Evolutionary conservation across 2,329 filamentous ascomycete genomes (phyloP).

Genomic region (Pyricularia pennisetigena): DNA sequence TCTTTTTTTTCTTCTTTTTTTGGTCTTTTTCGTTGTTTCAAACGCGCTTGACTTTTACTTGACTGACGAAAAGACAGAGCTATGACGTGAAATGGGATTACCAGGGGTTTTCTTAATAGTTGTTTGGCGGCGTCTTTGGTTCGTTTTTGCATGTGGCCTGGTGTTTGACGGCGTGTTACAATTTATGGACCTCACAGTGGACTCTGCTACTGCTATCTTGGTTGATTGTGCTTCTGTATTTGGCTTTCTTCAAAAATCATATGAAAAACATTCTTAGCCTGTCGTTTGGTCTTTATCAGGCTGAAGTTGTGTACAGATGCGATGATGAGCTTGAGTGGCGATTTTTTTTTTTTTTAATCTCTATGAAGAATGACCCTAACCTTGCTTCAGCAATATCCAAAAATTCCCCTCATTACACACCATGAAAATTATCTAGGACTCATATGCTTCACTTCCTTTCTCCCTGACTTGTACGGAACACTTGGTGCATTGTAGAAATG

Average conservation of each 20-base stretch:
- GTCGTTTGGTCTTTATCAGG: too few species aligned
- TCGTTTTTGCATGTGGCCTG: constrained; percentile 4
- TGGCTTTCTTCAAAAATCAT: background rate
- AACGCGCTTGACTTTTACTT: background rate
- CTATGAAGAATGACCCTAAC: too few species aligned
- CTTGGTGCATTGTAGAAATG: background rate
- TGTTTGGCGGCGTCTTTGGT: background rate
- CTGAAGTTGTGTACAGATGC: too few species aligned
- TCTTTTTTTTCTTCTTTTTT: background rate
- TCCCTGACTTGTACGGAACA: too few species aligned
- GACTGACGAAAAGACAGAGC: background rate
- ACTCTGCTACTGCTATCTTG: background rate
- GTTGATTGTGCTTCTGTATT: background rate
- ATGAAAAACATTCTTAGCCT: background rate
- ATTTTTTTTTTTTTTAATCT: too few species aligned
- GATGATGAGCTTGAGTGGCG: too few species aligned
- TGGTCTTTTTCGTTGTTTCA: background rate
- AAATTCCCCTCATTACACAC: too few species aligned
- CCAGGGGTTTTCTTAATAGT: background rate
- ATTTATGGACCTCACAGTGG: background rate
- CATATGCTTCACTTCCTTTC: too few species aligned
- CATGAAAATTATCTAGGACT: too few species aligned
- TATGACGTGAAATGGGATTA: background rate
- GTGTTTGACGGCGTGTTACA: constrained; percentile 3
- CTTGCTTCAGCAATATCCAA: too few species aligned